These are phyloP conservation scores for Debaryomyces coudertii DNA, from an alignment of 1,139 yeast species.

Conservation along the genomic window DNA sequence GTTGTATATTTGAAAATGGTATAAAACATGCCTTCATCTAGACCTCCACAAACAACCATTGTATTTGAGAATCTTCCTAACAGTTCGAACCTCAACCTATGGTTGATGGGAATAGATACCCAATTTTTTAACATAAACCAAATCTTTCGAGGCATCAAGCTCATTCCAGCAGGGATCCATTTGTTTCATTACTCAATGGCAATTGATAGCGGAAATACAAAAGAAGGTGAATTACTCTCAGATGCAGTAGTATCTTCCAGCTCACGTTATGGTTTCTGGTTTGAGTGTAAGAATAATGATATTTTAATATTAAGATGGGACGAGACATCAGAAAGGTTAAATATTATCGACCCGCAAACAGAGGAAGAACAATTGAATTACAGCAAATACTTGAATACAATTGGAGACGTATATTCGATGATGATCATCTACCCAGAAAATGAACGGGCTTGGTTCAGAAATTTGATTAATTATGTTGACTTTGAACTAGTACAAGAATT, in stretches of 20 bases:
- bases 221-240: conserved; percentile 11
- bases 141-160: conserved; percentile 29
- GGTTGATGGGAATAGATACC: conserved; percentile 35
- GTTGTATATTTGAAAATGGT: background rate
- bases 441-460: conserved; percentile 19
- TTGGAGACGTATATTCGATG: conserved; percentile 26
- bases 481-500: conserved; percentile 26
- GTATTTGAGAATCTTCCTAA: conserved; percentile 22
- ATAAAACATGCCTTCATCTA: conserved; percentile 14
- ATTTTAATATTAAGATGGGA: conserved; percentile 21
- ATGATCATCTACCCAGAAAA: conserved; percentile 31
- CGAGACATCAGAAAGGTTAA: conserved; percentile 5
- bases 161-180: conserved; percentile 32
- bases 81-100: conserved; percentile 16
- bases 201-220: conserved; percentile 10
- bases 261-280: conserved; percentile 34
- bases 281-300: conserved; percentile 24
- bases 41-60: conserved; percentile 31
- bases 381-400: conserved; percentile 15
- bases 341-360: conserved; percentile 5
- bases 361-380: conserved; percentile 17
- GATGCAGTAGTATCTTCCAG: conserved; percentile 12
- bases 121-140: conserved; percentile 29
- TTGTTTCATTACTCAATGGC: conserved; percentile 32
- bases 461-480: conserved; percentile 23